Conservation (phyloP, 1,284 basidiomycete genomes). For the Leccinum subrobustum region DNA sequence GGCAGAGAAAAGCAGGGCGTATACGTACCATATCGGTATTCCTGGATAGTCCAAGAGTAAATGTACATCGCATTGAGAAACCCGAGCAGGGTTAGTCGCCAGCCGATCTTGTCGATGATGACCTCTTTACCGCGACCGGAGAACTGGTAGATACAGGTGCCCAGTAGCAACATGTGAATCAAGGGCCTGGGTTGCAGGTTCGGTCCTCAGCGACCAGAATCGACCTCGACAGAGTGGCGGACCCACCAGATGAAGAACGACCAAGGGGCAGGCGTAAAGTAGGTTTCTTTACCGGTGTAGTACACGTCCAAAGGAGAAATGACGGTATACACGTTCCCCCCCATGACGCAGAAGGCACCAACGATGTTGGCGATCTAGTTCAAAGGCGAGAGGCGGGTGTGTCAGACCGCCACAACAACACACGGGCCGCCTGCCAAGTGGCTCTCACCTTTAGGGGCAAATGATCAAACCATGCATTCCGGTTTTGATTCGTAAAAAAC, state of each 20-base stretch:
- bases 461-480: constrained; percentile 29
- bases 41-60: constrained; percentile 69
- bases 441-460: constrained; percentile 29
- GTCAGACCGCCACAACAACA: constrained; percentile 6
- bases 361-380: constrained; percentile 73
- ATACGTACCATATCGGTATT: constrained; percentile 66
- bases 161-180: constrained; percentile 84
- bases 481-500: constrained; percentile 21
- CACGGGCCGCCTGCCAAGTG: background rate
- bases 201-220: constrained; percentile 5
- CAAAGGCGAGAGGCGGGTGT: background rate
- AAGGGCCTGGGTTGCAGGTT: constrained; percentile 52
- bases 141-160: constrained; percentile 90
- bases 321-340: constrained; percentile 84
- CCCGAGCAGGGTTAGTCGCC: constrained; percentile 85
- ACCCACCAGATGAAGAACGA: constrained; percentile 78
- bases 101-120: constrained; percentile 84
- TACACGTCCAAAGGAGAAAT: constrained; percentile 71
- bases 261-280: constrained; percentile 88
- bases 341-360: constrained; percentile 76
- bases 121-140: constrained; percentile 72
- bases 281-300: constrained; percentile 77
- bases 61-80: constrained; percentile 87
- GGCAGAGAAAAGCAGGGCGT: no score
- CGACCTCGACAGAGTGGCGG: background rate